Base-by-base conservation (phyloP, 2,329 filamentous ascomycete genomes). In the Cadophora malorum region DNA sequence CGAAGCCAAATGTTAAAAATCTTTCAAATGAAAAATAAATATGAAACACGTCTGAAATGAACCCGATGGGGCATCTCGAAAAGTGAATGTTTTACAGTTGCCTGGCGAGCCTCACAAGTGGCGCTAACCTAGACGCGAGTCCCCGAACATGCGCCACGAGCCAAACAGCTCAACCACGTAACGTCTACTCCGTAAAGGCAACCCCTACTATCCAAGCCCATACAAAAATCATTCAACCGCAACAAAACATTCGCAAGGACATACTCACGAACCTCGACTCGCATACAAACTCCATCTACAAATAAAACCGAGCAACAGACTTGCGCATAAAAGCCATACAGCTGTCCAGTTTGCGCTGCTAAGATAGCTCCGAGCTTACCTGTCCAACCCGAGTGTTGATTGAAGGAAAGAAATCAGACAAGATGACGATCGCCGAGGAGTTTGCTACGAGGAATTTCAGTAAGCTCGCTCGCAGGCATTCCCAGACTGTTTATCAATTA, bases 371-470 rank as follows among this genome's bases (percentile, higher is more conserved):
- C 49, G 49, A 64, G 62, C 62, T 64, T 55, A 66, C 64, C 58
- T 66, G 50, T 62, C 25, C 56, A 45, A 55, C 56, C 56, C 33
- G 38, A 61, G 21, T 49, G 5, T 49, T 21, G 49, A 33, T 33
- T 66, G 63, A 63, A 21, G 66, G 72, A 69, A 66, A 21, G 50
- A 60, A 58, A 70, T 64, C 72, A 76, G 77, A 74, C 84, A 89
- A 82, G 71, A 91, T 91, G 89, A 86, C 88, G 79, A 84, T 91
- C 82, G 86, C 86, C 80, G 89, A 91, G 77, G 89, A 91, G 80
- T 90, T 92, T 78, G 85, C 85, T 78, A 90, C 89, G 69, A 84
- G 90, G 77, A 92, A 92, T 82, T 92, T 92, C 81, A 92, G 89
- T 91, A 84, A 76, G 89, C 82, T 28, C 28, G 28, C 61, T 28